A percentile compares a stretch with the other conserved stretches of the same genome.
phyloP scores from a whole-genome alignment of 108 stramenopile species.

The Cyclostephanos invisitatus region DNA sequence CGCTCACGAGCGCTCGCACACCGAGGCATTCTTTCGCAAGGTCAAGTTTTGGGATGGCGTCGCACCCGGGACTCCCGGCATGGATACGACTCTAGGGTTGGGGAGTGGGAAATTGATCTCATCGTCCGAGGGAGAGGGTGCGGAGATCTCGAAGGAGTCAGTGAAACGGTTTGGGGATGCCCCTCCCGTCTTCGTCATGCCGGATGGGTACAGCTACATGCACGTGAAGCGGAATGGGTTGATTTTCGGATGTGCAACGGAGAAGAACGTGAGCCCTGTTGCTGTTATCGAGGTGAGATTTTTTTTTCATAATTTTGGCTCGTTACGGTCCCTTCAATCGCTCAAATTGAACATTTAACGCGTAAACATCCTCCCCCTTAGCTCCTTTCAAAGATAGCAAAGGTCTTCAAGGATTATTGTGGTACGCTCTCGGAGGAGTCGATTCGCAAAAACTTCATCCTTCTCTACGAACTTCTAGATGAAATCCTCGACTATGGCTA shows the following conservation, averaged over 20 bases:
- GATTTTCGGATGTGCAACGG: constrained; percentile 95
- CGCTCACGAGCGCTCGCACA: constrained; percentile 85
- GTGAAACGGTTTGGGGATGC: constrained; percentile 74
- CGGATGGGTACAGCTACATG: constrained; percentile 92
- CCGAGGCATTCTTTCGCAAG: constrained; percentile 96
- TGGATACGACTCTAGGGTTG: constrained; percentile 38
- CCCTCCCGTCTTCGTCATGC: constrained; percentile 90
- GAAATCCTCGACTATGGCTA: constrained; percentile 99
- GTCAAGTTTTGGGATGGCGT: constrained; percentile 95
- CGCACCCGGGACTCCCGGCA: constrained; percentile 44
- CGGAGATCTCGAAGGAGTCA: constrained; percentile 17
- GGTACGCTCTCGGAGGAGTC: constrained; percentile 97
- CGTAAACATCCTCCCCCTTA: constrained; percentile 18
- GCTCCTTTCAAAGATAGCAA: constrained; percentile 95
- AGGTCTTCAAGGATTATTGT: constrained; percentile 99
- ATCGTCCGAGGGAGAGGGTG: constrained; percentile 14
- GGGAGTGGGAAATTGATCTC: constrained; percentile 12
- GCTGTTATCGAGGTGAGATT: constrained; percentile 81
- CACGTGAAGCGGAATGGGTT: constrained; percentile 96
- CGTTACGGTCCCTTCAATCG: background rate
- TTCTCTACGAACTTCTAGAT: constrained; percentile 99
- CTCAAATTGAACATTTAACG: background rate
- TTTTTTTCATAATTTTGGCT: background rate
- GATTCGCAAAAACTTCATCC: constrained; percentile 99
- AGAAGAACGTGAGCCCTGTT: constrained; percentile 83